Base-by-base conservation (phyloP, 2,329 filamentous ascomycete genomes). In the Parastagonospora avenae region DNA sequence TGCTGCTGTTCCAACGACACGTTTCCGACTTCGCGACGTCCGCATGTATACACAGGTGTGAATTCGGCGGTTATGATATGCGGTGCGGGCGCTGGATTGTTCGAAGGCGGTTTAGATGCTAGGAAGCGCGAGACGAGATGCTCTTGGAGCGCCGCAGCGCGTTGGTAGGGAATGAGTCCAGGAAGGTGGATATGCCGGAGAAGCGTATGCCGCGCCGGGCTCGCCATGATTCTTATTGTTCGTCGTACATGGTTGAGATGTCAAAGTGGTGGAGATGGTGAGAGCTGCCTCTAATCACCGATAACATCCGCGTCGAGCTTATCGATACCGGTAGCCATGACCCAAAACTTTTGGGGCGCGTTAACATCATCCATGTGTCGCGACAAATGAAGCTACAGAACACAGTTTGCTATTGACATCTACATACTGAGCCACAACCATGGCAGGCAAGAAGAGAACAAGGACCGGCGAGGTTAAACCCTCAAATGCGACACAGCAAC, bases 21-120 rank as follows among this genome's bases (percentile, higher is more conserved):
- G 2, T 76, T 71, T 57, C 73, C 63, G 70, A 78, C 64, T 66
- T 97, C 92, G 29, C 94, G 89, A 5, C 93, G 88, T 47, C 94
- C 94, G 59, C 92, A 89, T 11, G 93, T 97, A 76, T 94, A 97
- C 40, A 92, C 91, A 1, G 92, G 91, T 30, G 82, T 77, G 41
- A 92, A 89, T 46, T 90, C 87, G 74, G 96, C 94, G 57, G 91
- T 92, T 56, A 97, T 80, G 58, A 97, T 80, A 29, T 79, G 77
- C 1, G 88, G 88, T 8, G 81, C 73, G 1, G 88, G 88, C 9
- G 81, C 73, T 4, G 76, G 57, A 1, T 72, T 59, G 40, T 65
- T 62, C 44, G 73, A 64, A 14, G 76, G 69, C 40, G 79, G 78
- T 71, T 90, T 90, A 71, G 85, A 79, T 27, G 82, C 74, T 40